A percentile compares a stretch with the other conserved stretches of the same genome.
Evolutionary conservation across 306 rosid genomes (phyloP).

Genomic region (Myrica gale): DNA sequence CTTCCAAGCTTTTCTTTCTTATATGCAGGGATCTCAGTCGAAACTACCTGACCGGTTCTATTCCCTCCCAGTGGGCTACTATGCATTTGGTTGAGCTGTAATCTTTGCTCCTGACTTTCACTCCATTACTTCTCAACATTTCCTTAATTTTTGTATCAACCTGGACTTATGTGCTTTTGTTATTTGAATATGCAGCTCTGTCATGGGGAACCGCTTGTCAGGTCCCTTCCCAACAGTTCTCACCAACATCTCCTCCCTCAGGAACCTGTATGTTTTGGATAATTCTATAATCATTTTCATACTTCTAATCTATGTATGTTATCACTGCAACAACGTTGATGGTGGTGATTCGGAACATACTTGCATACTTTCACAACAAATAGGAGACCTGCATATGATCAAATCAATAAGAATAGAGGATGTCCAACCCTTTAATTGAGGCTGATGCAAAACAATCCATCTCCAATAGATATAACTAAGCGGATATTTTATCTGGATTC

Average conservation of each 20-base stretch:
- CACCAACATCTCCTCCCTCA: slow-evolving; percentile 73
- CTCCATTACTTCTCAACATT: slow-evolving; percentile 1
- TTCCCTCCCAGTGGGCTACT: slow-evolving; percentile 73
- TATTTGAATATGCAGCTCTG: slow-evolving; percentile 54
- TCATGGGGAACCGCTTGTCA: slow-evolving; percentile 86
- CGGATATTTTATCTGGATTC: background rate
- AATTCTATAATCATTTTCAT: slow-evolving; percentile 23
- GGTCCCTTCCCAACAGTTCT: slow-evolving; percentile 89
- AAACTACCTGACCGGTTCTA: slow-evolving; percentile 59
- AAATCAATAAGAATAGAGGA: background rate
- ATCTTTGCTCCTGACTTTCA: slow-evolving; percentile 35
- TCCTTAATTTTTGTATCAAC: slow-evolving; percentile 15
- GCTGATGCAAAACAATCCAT: background rate
- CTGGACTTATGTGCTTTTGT: slow-evolving; percentile 23
- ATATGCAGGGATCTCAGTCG: slow-evolving; percentile 72
- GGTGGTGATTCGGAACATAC: background rate
- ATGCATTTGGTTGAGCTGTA: slow-evolving; percentile 69
- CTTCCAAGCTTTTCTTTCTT: slow-evolving; percentile 13
- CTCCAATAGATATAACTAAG: background rate
- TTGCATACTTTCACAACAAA: background rate
- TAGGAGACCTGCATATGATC: background rate
- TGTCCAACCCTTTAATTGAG: background rate
- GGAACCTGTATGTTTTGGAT: slow-evolving; percentile 60
- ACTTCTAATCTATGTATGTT: slow-evolving; percentile 3
- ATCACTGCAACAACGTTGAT: background rate